Base-by-base conservation (phyloP, 352 stramenopile species). In the Peronospora destructor region DNA sequence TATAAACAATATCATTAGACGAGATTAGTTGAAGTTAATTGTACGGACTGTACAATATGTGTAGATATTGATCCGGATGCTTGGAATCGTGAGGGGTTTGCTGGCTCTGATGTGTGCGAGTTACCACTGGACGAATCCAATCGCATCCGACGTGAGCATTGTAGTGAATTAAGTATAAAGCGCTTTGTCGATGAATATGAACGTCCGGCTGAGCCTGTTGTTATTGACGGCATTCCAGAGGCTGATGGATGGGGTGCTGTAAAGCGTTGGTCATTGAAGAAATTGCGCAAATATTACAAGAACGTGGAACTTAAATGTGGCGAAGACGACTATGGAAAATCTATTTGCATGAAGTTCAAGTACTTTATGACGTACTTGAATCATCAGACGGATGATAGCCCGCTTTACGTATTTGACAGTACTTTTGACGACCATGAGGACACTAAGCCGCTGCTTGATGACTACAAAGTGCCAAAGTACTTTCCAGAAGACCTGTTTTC, bases 331-430 rank as follows among this genome's bases (percentile, higher is more conserved):
- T 51, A 86, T 50, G 81, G 78, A 49, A 81, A 82, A 55, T 73
- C 77, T 8, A 70, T 91, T 40, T 78, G 78, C 16, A 78, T 91
- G 67, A 87, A 89, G 52, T 77, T 88, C 45, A 91, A 89, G 65
- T 71, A 90, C 56, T 91, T 91, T 33, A 64, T 74, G 41, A 73
- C 69, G 59, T 89, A 91, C 56, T 45, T 88, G 37, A 76, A 76
- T 33, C 64, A 61, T 4, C 81, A 91, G 50, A 87, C 68, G 12
- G 87, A 96, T 56, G 84, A 96, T 52, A 87, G 83, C 32, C 95
- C 94, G 28, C 57, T 98, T 21, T 98, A 98, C 68, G 82, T 98
- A n/a, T 98, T 98, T 56, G 95, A 98, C 83, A 94, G 90, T 61
- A 87, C 78, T 2, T 98, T 98, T 59, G 86, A 91, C 69, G 56